Base-by-base conservation (phyloP, 2,329 filamentous ascomycete species). In the Penicillium palitans region DNA sequence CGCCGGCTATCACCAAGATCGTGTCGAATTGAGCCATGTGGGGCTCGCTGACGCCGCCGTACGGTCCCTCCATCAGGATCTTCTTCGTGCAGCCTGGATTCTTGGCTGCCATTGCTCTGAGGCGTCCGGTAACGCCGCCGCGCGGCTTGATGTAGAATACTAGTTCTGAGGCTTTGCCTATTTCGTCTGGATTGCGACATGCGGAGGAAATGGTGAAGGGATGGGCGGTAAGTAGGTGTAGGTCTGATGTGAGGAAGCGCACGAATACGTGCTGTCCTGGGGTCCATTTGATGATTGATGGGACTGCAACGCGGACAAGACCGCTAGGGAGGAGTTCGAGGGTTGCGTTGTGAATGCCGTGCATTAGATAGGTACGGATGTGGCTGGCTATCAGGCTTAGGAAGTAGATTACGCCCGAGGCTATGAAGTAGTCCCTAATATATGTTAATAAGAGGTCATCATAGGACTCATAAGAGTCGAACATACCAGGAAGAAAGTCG, bases 341-440 rank as follows among this genome's bases (percentile, higher is more conserved):
- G 8, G 62, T 70, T 0, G 82, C 83, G 42, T 76, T 76, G 15
- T 68, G 64, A 29, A 81, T 40, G 9, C 82, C 81, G 64, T 83
- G 74, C 58, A 80, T 74, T 52, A 84, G 73, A 53, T 73, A 79
- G 3, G 80, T 82, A 29, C 79, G 74, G 29, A 78, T 66, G 49
- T 78, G 76, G 1, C 77, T 69, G 52, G 79, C 79, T 6, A 80
- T 62, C 47, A 79, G 77, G 31, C 74, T 79, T 1, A 78, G 63
- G 0, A 80, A 66, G 66, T 84, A 86, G 10, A 86, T 66, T 0
- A 78, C 75, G 3, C 75, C 83, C 0, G 81, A 78, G 1, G 80
- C 84, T 57, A 87, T 80, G 64, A 87, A 85, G 66, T 86, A 86
- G 70, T 86, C 80, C 81, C 81, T 80, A 12, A 53, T 29, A 13